phyloP scores from a whole-genome alignment of 2,329 filamentous ascomycete species.

The Talaromyces verruculosus region DNA sequence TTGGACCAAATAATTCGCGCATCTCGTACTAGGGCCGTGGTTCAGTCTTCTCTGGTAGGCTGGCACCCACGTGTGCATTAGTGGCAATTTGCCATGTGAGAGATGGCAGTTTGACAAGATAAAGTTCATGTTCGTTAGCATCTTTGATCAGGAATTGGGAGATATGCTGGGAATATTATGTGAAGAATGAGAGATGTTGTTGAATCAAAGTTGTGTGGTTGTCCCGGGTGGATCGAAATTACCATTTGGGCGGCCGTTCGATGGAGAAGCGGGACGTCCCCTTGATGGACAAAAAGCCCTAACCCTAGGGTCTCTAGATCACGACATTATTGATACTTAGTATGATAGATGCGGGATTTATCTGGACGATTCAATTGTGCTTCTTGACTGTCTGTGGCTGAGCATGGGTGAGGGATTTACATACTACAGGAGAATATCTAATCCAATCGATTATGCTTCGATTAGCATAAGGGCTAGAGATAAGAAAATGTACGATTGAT shows the following conservation, averaged over 20 bases:
- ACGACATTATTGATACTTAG: background rate
- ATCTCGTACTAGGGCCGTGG: background rate
- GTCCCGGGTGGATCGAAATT: conserved; percentile 4
- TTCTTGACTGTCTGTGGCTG: background rate
- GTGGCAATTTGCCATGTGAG: conserved; percentile 7
- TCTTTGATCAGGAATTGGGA: background rate
- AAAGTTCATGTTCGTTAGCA: background rate
- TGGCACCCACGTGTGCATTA: conserved; percentile 9
- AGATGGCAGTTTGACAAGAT: background rate
- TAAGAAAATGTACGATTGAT: background rate
- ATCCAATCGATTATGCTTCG: background rate
- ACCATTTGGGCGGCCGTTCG: background rate
- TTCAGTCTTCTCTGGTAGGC: background rate
- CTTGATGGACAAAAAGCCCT: background rate
- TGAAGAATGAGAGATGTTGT: background rate
- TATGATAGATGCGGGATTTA: conserved; percentile 12
- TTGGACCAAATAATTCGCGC: conserved; percentile 18
- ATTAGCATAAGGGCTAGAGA: background rate
- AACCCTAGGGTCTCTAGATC: background rate
- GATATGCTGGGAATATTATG: background rate
- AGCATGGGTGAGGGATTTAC: conserved; percentile 9
- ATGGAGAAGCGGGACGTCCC: background rate
- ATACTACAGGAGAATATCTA: background rate
- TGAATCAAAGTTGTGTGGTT: background rate
- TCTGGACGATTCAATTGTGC: conserved; percentile 1